phyloP scores from a whole-genome alignment of 1,284 basidiomycete species.

The Salmacisia buchloeana region DNA sequence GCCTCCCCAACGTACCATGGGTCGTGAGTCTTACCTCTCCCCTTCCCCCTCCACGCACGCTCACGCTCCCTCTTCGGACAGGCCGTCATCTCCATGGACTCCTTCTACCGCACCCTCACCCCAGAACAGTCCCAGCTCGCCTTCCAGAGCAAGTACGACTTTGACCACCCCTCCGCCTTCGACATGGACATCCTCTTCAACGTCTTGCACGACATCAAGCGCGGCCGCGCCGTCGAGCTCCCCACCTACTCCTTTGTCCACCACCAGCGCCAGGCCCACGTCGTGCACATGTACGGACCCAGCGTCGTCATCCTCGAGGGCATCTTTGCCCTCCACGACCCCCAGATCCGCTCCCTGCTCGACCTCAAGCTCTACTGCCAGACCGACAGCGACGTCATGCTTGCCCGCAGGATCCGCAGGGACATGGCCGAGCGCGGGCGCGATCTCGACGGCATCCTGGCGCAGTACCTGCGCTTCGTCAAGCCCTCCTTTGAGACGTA shows the following conservation, averaged over 20 bases:
- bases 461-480: constrained; percentile 89
- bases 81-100: constrained; percentile 62
- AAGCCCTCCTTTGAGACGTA: constrained; percentile 84
- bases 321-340: constrained; percentile 76
- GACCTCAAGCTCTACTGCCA: constrained; percentile 71
- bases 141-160: constrained; percentile 77
- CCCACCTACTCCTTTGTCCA: constrained; percentile 89
- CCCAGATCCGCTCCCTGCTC: constrained; percentile 66
- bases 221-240: constrained; percentile 63
- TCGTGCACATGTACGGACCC: constrained; percentile 88
- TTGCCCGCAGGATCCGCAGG: constrained; percentile 79
- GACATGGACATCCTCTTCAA: constrained; percentile 79
- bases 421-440: constrained; percentile 84
- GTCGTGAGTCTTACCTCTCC: constrained; percentile 18
- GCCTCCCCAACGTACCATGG: constrained; percentile 44
- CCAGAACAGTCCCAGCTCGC: constrained; percentile 70
- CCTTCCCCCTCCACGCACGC: neutral
- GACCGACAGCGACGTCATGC: constrained; percentile 93
- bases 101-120: constrained; percentile 80
- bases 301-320: constrained; percentile 93
- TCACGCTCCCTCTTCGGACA: neutral
- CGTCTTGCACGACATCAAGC: constrained; percentile 71
- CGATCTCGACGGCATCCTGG: constrained; percentile 75
- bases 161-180: constrained; percentile 89
- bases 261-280: constrained; percentile 79